phyloP scores from a whole-genome alignment of 495 filamentous ascomycete species.

The Aeminium ludgeri region DNA sequence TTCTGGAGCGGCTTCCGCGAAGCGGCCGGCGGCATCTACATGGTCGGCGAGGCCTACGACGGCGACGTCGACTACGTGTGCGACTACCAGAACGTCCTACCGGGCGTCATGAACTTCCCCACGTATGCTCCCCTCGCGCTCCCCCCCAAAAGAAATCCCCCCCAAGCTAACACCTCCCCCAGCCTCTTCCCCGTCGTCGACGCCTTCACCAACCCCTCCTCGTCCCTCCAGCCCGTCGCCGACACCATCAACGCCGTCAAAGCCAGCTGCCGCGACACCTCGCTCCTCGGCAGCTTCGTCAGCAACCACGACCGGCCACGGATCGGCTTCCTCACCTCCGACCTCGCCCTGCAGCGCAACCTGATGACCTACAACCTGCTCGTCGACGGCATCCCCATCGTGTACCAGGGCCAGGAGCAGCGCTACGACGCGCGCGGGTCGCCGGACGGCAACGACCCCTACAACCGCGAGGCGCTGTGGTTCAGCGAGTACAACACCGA shows the following conservation, averaged over 20 bases:
- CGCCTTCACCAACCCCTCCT: slow-evolving; percentile 33
- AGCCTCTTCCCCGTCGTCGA: slow-evolving; percentile 41
- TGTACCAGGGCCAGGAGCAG: slow-evolving; percentile 61
- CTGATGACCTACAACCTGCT: slow-evolving; percentile 57
- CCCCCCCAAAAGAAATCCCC: neutral
- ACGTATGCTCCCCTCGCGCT: slow-evolving; percentile 23
- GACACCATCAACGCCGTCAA: slow-evolving; percentile 20
- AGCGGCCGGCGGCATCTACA: slow-evolving; percentile 50
- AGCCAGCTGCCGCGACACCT: slow-evolving; percentile 38
- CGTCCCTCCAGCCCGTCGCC: slow-evolving; percentile 14
- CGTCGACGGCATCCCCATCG: slow-evolving; percentile 48
- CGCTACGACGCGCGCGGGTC: slow-evolving; percentile 35
- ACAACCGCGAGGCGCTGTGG: slow-evolving; percentile 65
- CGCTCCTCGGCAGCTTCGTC: slow-evolving; percentile 52
- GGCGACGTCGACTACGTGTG: slow-evolving; percentile 45
- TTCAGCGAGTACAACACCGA: slow-evolving; percentile 42
- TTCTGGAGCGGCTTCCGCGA: slow-evolving; percentile 50
- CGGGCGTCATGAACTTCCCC: slow-evolving; percentile 56
- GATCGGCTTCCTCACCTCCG: slow-evolving; percentile 16
- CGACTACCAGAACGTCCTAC: slow-evolving; percentile 45
- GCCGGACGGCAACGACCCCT: slow-evolving; percentile 30
- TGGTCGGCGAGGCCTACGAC: slow-evolving; percentile 50
- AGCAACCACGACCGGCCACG: slow-evolving; percentile 26
- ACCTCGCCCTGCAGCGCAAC: slow-evolving; percentile 44
- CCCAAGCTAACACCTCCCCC: slow-evolving; percentile 1